These are phyloP conservation scores for Exophiala alcalophila DNA, from an alignment of 2,329 filamentous ascomycete genomes.

Conservation along the genomic window DNA sequence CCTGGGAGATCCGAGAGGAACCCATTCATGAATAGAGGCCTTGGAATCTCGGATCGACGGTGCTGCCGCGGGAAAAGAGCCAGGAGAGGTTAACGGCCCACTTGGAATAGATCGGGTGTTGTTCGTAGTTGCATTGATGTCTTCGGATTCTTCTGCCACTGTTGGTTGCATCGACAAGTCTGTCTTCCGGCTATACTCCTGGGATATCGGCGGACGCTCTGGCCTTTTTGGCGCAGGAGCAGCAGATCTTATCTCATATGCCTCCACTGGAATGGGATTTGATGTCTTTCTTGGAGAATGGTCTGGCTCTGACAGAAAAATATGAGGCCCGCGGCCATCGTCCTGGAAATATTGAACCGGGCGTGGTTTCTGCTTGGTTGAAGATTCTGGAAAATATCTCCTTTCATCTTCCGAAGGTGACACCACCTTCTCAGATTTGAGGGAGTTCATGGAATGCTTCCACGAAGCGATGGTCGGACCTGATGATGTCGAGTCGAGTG, in stretches of 20 bases:
- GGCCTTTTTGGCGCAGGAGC: not conserved
- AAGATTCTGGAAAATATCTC: constrained; percentile 1
- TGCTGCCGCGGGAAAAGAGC: not conserved
- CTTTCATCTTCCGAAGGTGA: constrained; percentile 6
- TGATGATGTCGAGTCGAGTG: constrained; percentile 9
- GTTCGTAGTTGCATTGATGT: constrained; percentile 1
- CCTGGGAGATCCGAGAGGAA: not conserved
- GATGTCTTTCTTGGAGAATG: not conserved
- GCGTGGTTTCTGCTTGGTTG: constrained; percentile 9
- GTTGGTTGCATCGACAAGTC: constrained; percentile 22
- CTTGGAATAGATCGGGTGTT: constrained; percentile 1
- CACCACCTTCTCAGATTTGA: constrained; percentile 8
- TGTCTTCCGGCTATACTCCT: constrained; percentile 1
- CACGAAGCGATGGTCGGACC: constrained; percentile 8
- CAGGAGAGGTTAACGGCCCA: constrained; percentile 1
- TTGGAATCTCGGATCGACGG: constrained; percentile 1
- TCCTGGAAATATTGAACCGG: too few relatives aligned
- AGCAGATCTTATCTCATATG: not conserved
- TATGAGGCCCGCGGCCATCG: too few relatives aligned
- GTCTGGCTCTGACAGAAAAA: too few relatives aligned
- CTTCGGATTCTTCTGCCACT: constrained; percentile 24
- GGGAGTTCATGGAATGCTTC: constrained; percentile 9
- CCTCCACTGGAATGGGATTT: not conserved
- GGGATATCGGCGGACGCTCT: not conserved
- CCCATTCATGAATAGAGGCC: constrained; percentile 1